Conservation (phyloP, 2,329 filamentous ascomycete species). For the Diaporthe vexans region DNA sequence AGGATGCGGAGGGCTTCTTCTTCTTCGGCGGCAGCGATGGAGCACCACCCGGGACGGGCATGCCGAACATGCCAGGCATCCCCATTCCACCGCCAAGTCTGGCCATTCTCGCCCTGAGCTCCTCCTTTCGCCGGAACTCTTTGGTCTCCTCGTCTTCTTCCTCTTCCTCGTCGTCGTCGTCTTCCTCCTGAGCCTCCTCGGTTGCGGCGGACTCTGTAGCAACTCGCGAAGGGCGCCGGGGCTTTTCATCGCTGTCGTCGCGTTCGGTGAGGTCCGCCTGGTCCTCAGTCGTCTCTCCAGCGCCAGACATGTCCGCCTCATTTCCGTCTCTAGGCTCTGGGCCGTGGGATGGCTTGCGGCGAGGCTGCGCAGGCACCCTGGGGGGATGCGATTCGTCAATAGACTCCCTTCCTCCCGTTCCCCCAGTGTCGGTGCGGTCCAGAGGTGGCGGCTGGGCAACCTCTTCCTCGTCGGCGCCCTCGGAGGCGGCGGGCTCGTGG, state of each 20-base stretch:
- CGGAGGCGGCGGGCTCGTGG: slow-evolving; percentile 53
- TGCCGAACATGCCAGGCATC: slow-evolving; percentile 94
- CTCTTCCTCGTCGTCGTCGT: slow-evolving; percentile 75
- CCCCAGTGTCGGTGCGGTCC: slow-evolving; percentile 64
- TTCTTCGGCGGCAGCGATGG: slow-evolving; percentile 65
- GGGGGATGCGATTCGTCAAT: slow-evolving; percentile 62
- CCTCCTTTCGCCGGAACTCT: slow-evolving; percentile 86
- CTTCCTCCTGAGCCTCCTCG: slow-evolving; percentile 57
- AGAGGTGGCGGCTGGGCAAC: slow-evolving; percentile 52
- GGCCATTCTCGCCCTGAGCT: slow-evolving; percentile 94
- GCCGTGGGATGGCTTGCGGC: slow-evolving; percentile 64
- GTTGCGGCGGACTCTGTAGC: slow-evolving; percentile 53
- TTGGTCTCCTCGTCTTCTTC: slow-evolving; percentile 90
- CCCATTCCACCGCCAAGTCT: slow-evolving; percentile 99
- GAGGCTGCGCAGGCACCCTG: slow-evolving; percentile 59
- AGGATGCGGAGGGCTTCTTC: slow-evolving; percentile 61
- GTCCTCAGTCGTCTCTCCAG: slow-evolving; percentile 74
- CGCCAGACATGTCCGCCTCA: slow-evolving; percentile 75
- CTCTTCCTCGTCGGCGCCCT: slow-evolving; percentile 50
- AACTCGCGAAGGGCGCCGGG: slow-evolving; percentile 56
- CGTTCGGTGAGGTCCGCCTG: slow-evolving; percentile 74
- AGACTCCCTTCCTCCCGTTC: slow-evolving; percentile 63
- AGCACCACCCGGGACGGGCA: slow-evolving; percentile 70
- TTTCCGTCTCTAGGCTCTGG: slow-evolving; percentile 70
- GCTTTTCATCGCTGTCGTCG: slow-evolving; percentile 79